phyloP scores from a whole-genome alignment of 208 protist genomes.

The Leishmania gerbilli region DNA sequence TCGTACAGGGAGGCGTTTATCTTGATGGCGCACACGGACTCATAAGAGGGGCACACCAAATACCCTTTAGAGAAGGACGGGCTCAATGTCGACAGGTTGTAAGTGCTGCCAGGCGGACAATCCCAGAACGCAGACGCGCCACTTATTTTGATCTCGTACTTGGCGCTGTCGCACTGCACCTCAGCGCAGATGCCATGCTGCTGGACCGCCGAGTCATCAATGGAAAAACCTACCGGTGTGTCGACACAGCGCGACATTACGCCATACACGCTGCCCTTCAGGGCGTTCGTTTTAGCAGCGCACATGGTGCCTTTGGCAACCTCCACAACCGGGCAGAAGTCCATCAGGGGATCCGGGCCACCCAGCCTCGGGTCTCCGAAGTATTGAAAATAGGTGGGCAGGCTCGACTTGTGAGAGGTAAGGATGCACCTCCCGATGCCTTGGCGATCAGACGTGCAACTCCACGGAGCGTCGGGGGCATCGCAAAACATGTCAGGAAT shows the following conservation, averaged over 20 bases:
- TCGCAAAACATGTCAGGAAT: constrained; percentile 55
- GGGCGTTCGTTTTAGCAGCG: too few relatives aligned
- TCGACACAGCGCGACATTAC: background rate
- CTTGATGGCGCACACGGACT: constrained; percentile 32
- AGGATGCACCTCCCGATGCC: constrained; percentile 37
- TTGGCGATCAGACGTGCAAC: constrained; percentile 38
- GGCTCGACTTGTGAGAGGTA: background rate
- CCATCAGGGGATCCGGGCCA: constrained; percentile 34
- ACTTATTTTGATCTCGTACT: constrained; percentile 16
- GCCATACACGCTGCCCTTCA: background rate
- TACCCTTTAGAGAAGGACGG: constrained; percentile 17
- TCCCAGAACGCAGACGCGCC: constrained; percentile 8
- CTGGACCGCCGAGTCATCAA: background rate
- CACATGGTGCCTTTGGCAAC: constrained; percentile 33
- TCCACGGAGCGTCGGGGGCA: background rate
- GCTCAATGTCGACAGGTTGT: constrained; percentile 12
- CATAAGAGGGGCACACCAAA: constrained; percentile 39
- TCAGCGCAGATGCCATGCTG: constrained; percentile 24
- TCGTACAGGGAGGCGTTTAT: background rate
- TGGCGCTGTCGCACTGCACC: constrained; percentile 18
- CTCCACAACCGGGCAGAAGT: constrained; percentile 49
- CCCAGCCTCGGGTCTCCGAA: constrained; percentile 24
- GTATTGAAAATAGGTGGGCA: constrained; percentile 49
- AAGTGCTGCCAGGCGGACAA: constrained; percentile 11
- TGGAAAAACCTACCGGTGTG: background rate